phyloP scores from a whole-genome alignment of 148 eudicot species.

The Hydrangea macrophylla region DNA sequence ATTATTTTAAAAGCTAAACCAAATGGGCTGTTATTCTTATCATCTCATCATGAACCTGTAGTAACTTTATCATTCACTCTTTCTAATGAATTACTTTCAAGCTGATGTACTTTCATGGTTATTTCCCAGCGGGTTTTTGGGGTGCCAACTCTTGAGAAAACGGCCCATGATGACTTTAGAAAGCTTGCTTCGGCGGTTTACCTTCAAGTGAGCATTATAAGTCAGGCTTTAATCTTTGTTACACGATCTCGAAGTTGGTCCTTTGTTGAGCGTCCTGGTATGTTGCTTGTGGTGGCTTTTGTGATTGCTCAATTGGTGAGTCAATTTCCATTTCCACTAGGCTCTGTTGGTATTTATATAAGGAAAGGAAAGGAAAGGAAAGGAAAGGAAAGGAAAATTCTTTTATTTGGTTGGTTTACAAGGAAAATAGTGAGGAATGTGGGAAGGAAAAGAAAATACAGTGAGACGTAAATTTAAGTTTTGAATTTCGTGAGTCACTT shows the following conservation, averaged over 20 bases:
- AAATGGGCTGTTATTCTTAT: too few species aligned
- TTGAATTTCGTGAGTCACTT: too few species aligned
- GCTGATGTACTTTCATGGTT: background rate
- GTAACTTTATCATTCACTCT: constrained; percentile 5
- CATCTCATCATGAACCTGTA: background rate
- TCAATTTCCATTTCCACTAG: constrained; percentile 2
- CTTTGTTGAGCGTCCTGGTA: constrained; percentile 85
- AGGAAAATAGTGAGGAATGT: too few species aligned
- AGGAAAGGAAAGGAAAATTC: too few species aligned
- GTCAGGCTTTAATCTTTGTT: constrained; percentile 96
- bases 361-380: too few species aligned
- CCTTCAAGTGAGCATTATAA: constrained; percentile 96
- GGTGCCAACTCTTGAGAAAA: constrained; percentile 80
- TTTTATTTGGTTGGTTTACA: too few species aligned
- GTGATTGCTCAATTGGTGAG: constrained; percentile 82
- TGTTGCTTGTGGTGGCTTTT: constrained; percentile 74
- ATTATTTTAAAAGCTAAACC: too few species aligned
- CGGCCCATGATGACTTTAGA: constrained; percentile 50
- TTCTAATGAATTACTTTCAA: constrained; percentile 10
- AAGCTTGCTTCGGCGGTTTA: constrained; percentile 98
- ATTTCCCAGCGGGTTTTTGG: constrained; percentile 66
- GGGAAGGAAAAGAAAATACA: too few species aligned
- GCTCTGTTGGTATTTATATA: too few species aligned
- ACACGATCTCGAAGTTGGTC: constrained; percentile 96
- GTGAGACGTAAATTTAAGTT: too few species aligned